Evolutionary conservation across 176 grass and related monocot genomes (phyloP).

Genomic region (Eragrostis nindensis): DNA sequence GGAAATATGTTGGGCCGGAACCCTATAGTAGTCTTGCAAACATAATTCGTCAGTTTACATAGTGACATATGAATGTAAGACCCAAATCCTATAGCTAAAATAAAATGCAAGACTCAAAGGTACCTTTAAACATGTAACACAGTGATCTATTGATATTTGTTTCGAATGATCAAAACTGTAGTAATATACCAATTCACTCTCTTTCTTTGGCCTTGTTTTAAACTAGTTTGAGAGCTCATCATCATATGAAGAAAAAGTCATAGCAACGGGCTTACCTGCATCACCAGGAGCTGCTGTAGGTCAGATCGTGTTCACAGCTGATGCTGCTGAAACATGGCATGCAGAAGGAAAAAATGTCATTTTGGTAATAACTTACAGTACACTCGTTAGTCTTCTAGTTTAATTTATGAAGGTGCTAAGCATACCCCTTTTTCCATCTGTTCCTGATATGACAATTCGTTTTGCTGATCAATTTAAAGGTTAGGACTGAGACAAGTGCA

Average conservation of each 20-base stretch:
- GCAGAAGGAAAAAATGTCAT: slow-evolving; percentile 82
- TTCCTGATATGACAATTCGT: not conserved
- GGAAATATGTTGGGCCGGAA: not conserved
- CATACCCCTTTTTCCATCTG: not conserved
- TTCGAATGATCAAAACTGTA: not conserved
- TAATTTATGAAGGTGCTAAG: not conserved
- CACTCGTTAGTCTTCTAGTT: not conserved
- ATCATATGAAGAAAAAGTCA: slow-evolving; percentile 69
- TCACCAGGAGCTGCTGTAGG: slow-evolving; percentile 90
- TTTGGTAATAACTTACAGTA: slow-evolving; percentile 56
- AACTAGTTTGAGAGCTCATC: slow-evolving; percentile 79
- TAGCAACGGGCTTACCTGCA: slow-evolving; percentile 82
- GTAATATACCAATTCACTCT: slow-evolving; percentile 21
- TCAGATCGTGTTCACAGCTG: slow-evolving; percentile 85
- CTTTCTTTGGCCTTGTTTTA: slow-evolving; percentile 25
- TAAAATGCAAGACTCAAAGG: too few species aligned
- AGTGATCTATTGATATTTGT: not conserved
- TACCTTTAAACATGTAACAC: not conserved
- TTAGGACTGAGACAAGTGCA: slow-evolving; percentile 92
- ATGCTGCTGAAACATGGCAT: slow-evolving; percentile 87
- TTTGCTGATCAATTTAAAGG: slow-evolving; percentile 42
- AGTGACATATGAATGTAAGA: not conserved
- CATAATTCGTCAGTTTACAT: not conserved
- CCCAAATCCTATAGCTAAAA: not conserved
- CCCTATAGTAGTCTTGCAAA: not conserved